Percentiles rank a stretch among this genome's conserved stretches.
phyloP scores from a whole-genome alignment of 2,329 filamentous ascomycete genomes.

The Penicillium sp. region DNA sequence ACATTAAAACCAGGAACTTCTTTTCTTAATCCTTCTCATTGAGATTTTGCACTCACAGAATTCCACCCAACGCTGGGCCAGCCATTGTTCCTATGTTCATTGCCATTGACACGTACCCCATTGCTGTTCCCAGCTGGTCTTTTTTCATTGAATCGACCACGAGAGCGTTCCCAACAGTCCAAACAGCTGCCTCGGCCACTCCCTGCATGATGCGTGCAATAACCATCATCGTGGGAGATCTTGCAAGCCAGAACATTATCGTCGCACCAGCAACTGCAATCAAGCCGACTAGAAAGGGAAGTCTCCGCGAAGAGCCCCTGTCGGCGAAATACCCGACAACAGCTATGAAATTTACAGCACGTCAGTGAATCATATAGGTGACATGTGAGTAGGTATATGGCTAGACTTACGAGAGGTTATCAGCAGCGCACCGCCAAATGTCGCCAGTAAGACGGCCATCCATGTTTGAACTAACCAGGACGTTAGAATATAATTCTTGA shows the following conservation, averaged over 20 bases:
- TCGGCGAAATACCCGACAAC: conserved; percentile 47
- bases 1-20: not conserved
- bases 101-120: conserved; percentile 51
- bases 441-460: conserved; percentile 66
- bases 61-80: conserved; percentile 47
- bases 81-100: conserved; percentile 56
- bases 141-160: conserved; percentile 57
- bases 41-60: conserved; percentile 11
- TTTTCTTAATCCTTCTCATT: not conserved
- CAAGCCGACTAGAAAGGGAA: conserved; percentile 57
- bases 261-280: conserved; percentile 51
- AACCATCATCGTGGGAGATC: conserved; percentile 44
- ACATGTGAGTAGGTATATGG: not conserved
- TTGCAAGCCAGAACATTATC: conserved; percentile 51
- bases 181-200: conserved; percentile 55
- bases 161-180: conserved; percentile 58
- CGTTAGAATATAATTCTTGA: not conserved
- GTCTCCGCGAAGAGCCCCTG: conserved; percentile 47
- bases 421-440: conserved; percentile 65
- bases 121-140: conserved; percentile 56
- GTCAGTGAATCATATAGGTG: not conserved
- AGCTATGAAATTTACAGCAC: conserved; percentile 10
- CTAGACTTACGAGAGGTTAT: conserved; percentile 30
- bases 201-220: conserved; percentile 56
- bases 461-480: conserved; percentile 56